Evolutionary conservation across 345 rosid species (phyloP).

Genomic region (Bruguiera sexangula): DNA sequence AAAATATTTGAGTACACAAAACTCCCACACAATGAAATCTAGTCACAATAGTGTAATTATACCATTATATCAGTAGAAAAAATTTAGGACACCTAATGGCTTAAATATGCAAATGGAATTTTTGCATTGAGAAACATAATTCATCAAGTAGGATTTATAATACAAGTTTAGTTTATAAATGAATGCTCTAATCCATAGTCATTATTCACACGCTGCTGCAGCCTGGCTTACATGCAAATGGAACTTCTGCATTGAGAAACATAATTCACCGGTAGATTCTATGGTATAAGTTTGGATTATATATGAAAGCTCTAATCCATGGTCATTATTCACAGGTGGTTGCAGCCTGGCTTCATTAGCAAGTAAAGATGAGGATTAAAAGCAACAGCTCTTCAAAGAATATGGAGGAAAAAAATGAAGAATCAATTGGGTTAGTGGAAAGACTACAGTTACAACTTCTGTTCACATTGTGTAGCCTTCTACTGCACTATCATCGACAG

Average conservation of each 20-base stretch:
- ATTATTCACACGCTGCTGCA: conserved; percentile 18
- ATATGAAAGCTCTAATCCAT: conserved; percentile 3
- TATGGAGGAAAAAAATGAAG: background rate
- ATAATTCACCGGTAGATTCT: background rate
- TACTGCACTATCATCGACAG: conserved; percentile 32
- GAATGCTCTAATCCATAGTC: conserved; percentile 6
- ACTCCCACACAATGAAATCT: too few relatives aligned
- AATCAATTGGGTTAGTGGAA: conserved; percentile 23
- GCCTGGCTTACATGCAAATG: background rate
- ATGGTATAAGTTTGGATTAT: conserved; percentile 7
- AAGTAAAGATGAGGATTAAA: background rate
- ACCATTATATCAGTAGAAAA: too few relatives aligned
- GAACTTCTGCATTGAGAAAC: too few relatives aligned
- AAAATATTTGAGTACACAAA: too few relatives aligned
- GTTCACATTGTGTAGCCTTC: conserved; percentile 14
- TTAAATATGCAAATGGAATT: too few relatives aligned
- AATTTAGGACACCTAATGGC: too few relatives aligned
- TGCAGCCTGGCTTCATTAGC: conserved; percentile 4
- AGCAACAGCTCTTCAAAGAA: background rate
- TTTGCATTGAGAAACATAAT: too few relatives aligned
- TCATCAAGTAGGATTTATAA: background rate
- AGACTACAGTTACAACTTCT: conserved; percentile 12
- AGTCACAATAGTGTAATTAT: too few relatives aligned
- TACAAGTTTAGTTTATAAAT: conserved; percentile 5
- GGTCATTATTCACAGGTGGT: conserved; percentile 20